Conservation (phyloP, 805 yeast genomes). For the Candida jianshihensis region DNA sequence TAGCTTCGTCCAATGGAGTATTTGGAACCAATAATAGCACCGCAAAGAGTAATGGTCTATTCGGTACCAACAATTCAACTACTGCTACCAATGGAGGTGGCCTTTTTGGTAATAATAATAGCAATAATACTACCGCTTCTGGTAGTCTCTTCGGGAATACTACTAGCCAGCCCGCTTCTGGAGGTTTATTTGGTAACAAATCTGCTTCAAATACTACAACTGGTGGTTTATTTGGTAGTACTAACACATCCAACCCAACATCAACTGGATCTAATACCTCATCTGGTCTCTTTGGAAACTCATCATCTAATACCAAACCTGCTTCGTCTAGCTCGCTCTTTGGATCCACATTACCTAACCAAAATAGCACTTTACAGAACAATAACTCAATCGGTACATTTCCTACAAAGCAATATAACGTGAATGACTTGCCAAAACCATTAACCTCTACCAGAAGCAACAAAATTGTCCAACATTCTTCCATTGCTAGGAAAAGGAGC, state of each 20-base stretch:
- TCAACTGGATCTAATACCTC: too few relatives aligned
- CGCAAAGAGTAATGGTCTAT: slow-evolving; percentile 19
- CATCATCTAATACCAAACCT: background rate
- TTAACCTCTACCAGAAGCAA: slow-evolving; percentile 24
- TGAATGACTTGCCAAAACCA: slow-evolving; percentile 32
- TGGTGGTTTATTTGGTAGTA: slow-evolving; percentile 19
- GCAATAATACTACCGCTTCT: slow-evolving; percentile 6
- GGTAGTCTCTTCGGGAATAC: too few relatives aligned
- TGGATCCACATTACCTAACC: background rate
- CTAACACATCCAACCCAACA: too few relatives aligned
- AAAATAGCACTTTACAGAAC: background rate
- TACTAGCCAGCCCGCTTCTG: too few relatives aligned
- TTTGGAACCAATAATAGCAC: slow-evolving; percentile 11
- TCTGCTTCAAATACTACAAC: background rate
- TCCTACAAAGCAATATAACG: slow-evolving; percentile 22
- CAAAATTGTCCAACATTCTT: slow-evolving; percentile 7
- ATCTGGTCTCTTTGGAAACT: slow-evolving; percentile 8
- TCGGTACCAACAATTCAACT: slow-evolving; percentile 14
- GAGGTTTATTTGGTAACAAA: slow-evolving; percentile 19
- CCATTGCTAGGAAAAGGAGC: slow-evolving; percentile 19
- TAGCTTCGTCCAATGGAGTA: slow-evolving; percentile 9
- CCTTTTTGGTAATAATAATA: slow-evolving; percentile 4
- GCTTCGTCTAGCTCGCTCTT: background rate
- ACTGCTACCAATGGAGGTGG: slow-evolving; percentile 6
- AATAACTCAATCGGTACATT: slow-evolving; percentile 27